phyloP scores from a whole-genome alignment of 192 early-diverging fungal genomes.

The Entomortierella chlamydospora region DNA sequence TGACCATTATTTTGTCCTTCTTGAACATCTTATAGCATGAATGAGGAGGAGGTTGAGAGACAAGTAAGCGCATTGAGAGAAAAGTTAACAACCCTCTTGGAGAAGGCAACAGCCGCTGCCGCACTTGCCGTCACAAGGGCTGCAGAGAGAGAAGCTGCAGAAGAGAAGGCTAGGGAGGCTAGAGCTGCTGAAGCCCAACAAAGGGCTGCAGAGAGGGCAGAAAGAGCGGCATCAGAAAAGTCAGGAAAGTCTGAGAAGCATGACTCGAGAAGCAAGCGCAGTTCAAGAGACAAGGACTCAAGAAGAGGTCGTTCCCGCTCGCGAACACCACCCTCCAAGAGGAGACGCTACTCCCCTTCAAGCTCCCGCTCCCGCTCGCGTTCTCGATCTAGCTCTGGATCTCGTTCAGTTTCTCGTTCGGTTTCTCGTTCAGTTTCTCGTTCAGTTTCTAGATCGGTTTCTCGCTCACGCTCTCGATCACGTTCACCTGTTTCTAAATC shows the following conservation, averaged over 20 bases:
- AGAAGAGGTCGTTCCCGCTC: constrained; percentile 20
- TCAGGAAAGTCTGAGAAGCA: constrained; percentile 1
- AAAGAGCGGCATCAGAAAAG: background rate
- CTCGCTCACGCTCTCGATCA: constrained; percentile 45
- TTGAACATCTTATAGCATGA: constrained; percentile 41
- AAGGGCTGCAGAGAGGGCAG: constrained; percentile 13
- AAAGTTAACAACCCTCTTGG: constrained; percentile 35
- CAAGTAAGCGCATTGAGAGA: constrained; percentile 66
- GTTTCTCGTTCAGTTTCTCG: constrained; percentile 21
- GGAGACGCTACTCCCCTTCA: constrained; percentile 15
- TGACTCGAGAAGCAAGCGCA: background rate
- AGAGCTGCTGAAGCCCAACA: constrained; percentile 14
- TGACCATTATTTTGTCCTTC: background rate
- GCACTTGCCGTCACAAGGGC: constrained; percentile 21
- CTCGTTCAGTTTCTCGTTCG: constrained; percentile 16
- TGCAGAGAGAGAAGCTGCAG: constrained; percentile 40
- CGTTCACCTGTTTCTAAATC: constrained; percentile 26
- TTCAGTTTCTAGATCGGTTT: constrained; percentile 13
- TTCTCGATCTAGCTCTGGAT: constrained; percentile 10
- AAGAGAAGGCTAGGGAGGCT: constrained; percentile 6
- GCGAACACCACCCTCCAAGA: constrained; percentile 14
- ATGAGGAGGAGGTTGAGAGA: constrained; percentile 74
- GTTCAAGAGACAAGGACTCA: background rate
- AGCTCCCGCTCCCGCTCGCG: constrained; percentile 20
- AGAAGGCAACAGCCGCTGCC: constrained; percentile 25